Base-by-base conservation (phyloP, 805 yeast species). In the Diddensiella santjacobensis region DNA sequence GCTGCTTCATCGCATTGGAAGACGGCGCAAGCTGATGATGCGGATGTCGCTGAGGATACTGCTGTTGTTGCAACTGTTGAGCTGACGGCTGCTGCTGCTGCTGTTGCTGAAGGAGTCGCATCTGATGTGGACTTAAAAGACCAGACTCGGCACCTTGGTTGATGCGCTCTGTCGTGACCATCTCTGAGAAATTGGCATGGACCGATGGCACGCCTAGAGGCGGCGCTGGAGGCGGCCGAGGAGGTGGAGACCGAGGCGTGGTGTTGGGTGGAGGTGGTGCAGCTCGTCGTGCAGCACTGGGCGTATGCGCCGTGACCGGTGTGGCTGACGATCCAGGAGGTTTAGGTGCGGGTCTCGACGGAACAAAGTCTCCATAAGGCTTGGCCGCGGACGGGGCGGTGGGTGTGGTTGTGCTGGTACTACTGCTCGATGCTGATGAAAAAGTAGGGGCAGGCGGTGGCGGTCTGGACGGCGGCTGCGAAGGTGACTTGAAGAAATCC, bases 181-280 rank as follows among this genome's bases (percentile, higher is more conserved):
- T 58, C 17, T 56, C 58, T 18, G 56, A 52, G 39, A 53, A 55
- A 39, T 52, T 51, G 17, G 60, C 54, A 35, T 54, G 57, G 10
- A 62, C 65, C 1, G 65, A 56, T 3, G 63, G 59, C 10, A 64
- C 68, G 1, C 68, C 69, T 13, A 67, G 68, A 53, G 73, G 74
- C 57, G 73, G 77, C 59, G 68, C 73, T 46, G 70, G 70, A 2
- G 70, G 66, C 1, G 71, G 71, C 19, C 71, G 53, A 1, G 70
- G 70, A 2, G 71, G 69, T 3, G 71, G 67, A 1, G 68, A 42
- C n/a, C 35, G 22, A 1, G 66, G 18, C 13, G 8, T 17, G 4
- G 42, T 15, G 15, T 33, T 6, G 5, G 40, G 38, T 24, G 43
- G 41, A 15, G 53, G 45, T 13, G 41, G 44, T 10, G 40, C 52